Evolutionary conservation across 2,329 filamentous ascomycete genomes (phyloP).

Genomic region (Didymellaceae sp.): DNA sequence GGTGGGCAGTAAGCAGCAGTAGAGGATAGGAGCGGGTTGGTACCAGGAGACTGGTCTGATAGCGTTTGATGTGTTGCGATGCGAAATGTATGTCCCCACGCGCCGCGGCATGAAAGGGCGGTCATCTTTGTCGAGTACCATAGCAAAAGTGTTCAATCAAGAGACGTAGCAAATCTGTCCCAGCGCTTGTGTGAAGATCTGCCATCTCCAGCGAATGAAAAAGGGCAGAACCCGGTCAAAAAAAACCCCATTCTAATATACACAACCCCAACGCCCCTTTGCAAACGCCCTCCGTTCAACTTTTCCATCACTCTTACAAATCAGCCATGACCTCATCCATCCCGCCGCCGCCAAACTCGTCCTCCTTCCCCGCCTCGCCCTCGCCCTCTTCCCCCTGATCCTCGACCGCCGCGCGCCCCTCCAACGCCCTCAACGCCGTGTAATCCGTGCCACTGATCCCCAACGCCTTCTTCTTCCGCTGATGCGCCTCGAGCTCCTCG

Average conservation of each 20-base stretch:
- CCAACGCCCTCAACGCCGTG: constrained; percentile 47
- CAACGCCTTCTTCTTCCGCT: constrained; percentile 75
- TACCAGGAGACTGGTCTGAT: neutral
- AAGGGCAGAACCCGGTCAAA: too few species aligned
- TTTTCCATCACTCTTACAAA: too few species aligned
- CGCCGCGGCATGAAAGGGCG: too few species aligned
- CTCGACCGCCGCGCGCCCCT: constrained; percentile 39
- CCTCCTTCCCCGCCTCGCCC: constrained; percentile 25
- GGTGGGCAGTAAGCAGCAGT: constrained; percentile 33
- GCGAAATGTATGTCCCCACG: too few species aligned
- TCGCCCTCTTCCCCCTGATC: constrained; percentile 21
- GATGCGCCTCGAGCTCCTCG: constrained; percentile 77
- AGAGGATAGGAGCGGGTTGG: neutral
- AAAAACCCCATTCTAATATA: too few species aligned
- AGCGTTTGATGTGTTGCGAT: constrained; percentile 3
- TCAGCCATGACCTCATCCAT: constrained; percentile 48
- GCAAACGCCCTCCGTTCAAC: too few species aligned
- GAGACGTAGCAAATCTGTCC: too few species aligned
- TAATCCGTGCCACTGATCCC: constrained; percentile 67
- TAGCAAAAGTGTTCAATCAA: too few species aligned
- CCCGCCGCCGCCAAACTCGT: constrained; percentile 45
- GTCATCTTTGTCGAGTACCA: too few species aligned
- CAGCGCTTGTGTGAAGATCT: too few species aligned
- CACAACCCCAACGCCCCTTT: too few species aligned
- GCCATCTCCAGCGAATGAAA: too few species aligned